phyloP scores from a whole-genome alignment of 2,329 filamentous ascomycete genomes.

The Penicillium sumatraense region DNA sequence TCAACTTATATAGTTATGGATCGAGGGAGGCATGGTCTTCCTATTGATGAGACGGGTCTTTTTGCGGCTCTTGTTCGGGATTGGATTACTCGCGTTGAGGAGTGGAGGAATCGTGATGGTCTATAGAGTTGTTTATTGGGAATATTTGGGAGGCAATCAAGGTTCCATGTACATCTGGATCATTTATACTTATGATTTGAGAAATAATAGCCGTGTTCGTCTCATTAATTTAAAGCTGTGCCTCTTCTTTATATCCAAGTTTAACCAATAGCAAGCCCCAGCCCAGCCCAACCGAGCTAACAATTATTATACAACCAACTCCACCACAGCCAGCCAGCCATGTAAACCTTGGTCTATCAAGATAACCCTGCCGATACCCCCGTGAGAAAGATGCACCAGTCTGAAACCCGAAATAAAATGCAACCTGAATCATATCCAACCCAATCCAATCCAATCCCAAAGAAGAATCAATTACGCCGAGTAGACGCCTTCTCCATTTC shows the following conservation, averaged over 20 bases:
- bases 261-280: neutral
- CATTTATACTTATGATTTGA: neutral
- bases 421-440: neutral
- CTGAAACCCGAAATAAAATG: neutral
- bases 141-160: too few relatives aligned
- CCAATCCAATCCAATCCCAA: neutral
- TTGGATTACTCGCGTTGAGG: conserved; percentile 29
- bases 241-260: too few relatives aligned
- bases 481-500: neutral
- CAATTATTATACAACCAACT: neutral
- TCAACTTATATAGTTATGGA: conserved; percentile 32
- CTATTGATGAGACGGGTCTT: conserved; percentile 30
- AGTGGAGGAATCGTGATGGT: conserved; percentile 23
- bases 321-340: neutral
- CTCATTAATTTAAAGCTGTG: too few relatives aligned
- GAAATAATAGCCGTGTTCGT: too few relatives aligned
- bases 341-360: neutral
- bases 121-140: neutral
- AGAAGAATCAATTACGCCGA: neutral
- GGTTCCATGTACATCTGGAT: too few relatives aligned
- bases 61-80: conserved; percentile 35
- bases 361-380: neutral
- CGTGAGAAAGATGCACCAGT: neutral
- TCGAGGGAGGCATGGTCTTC: conserved; percentile 32
- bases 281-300: neutral